Base-by-base conservation (phyloP, 352 stramenopile species). In the Pythium guiyangense region DNA sequence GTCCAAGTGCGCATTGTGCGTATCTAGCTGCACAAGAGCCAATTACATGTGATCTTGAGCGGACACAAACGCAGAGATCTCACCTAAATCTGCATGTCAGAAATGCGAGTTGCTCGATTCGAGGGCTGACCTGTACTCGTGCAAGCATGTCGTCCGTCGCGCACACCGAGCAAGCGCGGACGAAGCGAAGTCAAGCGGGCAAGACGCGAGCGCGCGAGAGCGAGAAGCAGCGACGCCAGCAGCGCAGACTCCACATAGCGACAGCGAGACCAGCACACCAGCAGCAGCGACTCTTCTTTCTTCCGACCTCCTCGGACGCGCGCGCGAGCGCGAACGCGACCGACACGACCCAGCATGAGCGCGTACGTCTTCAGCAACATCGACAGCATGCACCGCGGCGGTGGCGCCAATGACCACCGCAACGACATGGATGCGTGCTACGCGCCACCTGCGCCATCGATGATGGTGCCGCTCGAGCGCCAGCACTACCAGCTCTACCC, bases 341-440 rank as follows among this genome's bases (percentile, higher is more conserved):
- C 31, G 31, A 37, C 31, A 11, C 31, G 31, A 37, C 29, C 31
- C 27, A 42, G 12, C 22, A 66, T 66, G 60, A 66, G 53, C 49
- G 48, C 60, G 40, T 66, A 61, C 48, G 37, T 64, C n/a, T 64
- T 64, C 58, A 50, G 54, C 48, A 54, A 43, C 47, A 59, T 59
- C n/a, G 26, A 49, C 48, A 43, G n/a, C 42, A 47, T 50, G 44
- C 34, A 48, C 27, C 43, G 6, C 25, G 39, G n/a, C 18, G 18
- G 42, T 20, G 27, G 42, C 42, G 5, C 9, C 8, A n/a, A 34
- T 12, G 49, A 35, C 49, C 12, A 10, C 22, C 20, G 22, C 9
- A 29, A 34, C 26, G 17, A 39, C 27, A 34, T 31, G 47, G 14
- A 62, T 26, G 20, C 40, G 12, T 42, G 11, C 43, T 63, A 60